Evolutionary conservation across 202 grass and related monocot species (phyloP).

Genomic region (Musa balbisiana): DNA sequence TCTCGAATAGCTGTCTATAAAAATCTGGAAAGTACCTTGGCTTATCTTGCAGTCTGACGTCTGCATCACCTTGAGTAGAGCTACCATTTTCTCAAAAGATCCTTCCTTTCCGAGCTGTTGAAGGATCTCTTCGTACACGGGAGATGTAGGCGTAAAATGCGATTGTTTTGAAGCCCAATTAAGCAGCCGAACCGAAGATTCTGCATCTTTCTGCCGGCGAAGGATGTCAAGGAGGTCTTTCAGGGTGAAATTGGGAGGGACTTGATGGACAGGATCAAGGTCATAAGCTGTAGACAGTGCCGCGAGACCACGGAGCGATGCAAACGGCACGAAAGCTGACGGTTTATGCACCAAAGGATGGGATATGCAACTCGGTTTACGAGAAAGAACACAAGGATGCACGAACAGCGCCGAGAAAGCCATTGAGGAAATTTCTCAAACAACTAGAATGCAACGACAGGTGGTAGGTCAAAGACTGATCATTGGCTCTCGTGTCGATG

Average conservation of each 20-base stretch:
- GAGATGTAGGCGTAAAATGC: slow-evolving; percentile 21
- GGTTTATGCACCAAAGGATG: neutral
- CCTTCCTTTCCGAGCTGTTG: slow-evolving; percentile 51
- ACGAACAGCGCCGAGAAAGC: slow-evolving; percentile 34
- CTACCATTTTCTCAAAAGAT: slow-evolving; percentile 46
- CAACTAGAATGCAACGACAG: slow-evolving; percentile 22
- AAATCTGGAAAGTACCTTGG: slow-evolving; percentile 33
- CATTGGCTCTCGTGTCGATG: neutral
- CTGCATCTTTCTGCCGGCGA: slow-evolving; percentile 48
- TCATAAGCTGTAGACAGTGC: neutral
- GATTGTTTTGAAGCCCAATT: slow-evolving; percentile 36
- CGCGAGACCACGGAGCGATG: slow-evolving; percentile 2
- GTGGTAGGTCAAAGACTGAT: neutral
- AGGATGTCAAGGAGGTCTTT: slow-evolving; percentile 47
- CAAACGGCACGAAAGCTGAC: neutral
- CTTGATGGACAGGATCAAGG: neutral
- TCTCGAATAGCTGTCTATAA: slow-evolving; percentile 43
- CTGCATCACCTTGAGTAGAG: slow-evolving; percentile 48
- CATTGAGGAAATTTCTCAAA: slow-evolving; percentile 55
- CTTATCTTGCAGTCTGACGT: slow-evolving; percentile 33
- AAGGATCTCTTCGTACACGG: slow-evolving; percentile 62
- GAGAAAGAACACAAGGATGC: slow-evolving; percentile 23
- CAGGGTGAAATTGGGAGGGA: slow-evolving; percentile 20
- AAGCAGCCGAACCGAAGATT: slow-evolving; percentile 45
- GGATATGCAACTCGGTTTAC: neutral